phyloP scores from a whole-genome alignment of 768 basidiomycete genomes.

The Macrolepiota dolichaula region DNA sequence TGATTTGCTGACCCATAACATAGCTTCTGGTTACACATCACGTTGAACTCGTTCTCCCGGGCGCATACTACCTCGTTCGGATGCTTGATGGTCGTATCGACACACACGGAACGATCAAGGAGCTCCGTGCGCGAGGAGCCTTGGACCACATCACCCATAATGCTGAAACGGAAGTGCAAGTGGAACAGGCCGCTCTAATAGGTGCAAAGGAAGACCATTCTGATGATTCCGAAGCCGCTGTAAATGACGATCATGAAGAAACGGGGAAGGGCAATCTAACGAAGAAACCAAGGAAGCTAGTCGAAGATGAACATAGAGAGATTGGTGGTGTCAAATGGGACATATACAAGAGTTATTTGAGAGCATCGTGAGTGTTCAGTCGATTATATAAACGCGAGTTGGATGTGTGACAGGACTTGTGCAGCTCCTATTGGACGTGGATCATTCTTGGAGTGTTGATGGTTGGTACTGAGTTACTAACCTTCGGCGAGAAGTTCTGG shows the following conservation, averaged over 20 bases:
- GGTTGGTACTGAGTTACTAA: slow-evolving; percentile 45
- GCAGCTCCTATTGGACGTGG: slow-evolving; percentile 70
- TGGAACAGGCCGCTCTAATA: neutral
- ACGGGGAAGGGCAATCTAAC: slow-evolving; percentile 24
- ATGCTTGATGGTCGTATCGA: slow-evolving; percentile 84
- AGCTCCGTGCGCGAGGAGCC: slow-evolving; percentile 30
- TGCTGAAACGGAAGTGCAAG: slow-evolving; percentile 44
- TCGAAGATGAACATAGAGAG: slow-evolving; percentile 82
- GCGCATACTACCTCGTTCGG: slow-evolving; percentile 67
- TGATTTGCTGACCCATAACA: neutral
- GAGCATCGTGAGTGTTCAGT: slow-evolving; percentile 60
- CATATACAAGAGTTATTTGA: slow-evolving; percentile 64
- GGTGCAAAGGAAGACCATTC: slow-evolving; percentile 13
- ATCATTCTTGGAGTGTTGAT: slow-evolving; percentile 46
- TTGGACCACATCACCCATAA: slow-evolving; percentile 39
- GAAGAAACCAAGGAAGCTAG: slow-evolving; percentile 69
- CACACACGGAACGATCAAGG: slow-evolving; percentile 64
- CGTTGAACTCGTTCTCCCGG: slow-evolving; percentile 77
- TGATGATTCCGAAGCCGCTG: neutral
- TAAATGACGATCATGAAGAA: slow-evolving; percentile 18
- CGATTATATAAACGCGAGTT: neutral
- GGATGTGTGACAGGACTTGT: neutral
- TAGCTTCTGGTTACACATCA: slow-evolving; percentile 80
- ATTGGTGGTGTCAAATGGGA: slow-evolving; percentile 80
- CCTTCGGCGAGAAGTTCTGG: slow-evolving; percentile 67